These are phyloP conservation scores for Apiospora arundinis DNA, from an alignment of 2,329 filamentous ascomycete species.

Conservation along the genomic window DNA sequence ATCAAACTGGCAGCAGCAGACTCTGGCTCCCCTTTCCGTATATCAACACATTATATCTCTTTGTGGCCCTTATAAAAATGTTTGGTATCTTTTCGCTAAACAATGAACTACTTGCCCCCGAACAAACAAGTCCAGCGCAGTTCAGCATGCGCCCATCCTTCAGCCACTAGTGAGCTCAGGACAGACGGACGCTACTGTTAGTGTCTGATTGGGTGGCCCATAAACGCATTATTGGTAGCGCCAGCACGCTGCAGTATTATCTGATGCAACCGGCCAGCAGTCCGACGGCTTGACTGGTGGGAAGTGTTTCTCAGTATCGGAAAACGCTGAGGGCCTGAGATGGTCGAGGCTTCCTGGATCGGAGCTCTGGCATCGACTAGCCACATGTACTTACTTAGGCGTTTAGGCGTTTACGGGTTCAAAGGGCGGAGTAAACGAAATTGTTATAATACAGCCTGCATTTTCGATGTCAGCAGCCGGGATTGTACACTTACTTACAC, in stretches of 20 bases:
- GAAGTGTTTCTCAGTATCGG: neutral
- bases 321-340: neutral
- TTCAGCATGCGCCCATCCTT: neutral
- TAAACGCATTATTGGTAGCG: neutral
- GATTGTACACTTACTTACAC: neutral
- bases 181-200: conserved; percentile 12
- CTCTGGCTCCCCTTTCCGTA: neutral
- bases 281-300: neutral
- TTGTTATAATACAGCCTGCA: neutral
- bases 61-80: neutral
- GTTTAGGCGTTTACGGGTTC: neutral
- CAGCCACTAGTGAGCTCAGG: conserved; percentile 12
- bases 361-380: neutral
- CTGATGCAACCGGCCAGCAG: neutral
- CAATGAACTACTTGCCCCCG: neutral
- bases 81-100: neutral
- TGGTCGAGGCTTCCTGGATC: neutral
- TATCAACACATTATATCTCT: neutral
- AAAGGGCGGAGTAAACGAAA: neutral
- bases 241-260: neutral
- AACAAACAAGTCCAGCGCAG: neutral
- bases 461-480: neutral
- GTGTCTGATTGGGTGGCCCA: neutral
- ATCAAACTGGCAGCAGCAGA: neutral
- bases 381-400: neutral